phyloP scores from a whole-genome alignment of 2,329 filamentous ascomycete species.

The Talaromyces sp. region DNA sequence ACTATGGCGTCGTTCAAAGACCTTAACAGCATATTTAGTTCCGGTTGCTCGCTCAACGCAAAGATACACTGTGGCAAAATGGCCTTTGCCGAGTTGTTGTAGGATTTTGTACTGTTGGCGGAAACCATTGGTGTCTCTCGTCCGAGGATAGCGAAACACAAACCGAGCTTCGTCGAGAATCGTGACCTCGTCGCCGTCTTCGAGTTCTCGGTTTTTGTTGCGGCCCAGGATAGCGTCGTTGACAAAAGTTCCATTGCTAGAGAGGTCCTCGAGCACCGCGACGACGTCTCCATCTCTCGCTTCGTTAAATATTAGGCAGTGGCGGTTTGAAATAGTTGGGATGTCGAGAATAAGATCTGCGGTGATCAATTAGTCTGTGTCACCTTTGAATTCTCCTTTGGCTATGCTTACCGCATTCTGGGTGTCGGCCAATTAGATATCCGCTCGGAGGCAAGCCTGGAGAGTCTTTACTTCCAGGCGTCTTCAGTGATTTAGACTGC shows the following conservation, averaged over 20 bases:
- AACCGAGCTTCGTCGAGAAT: slow-evolving; percentile 81
- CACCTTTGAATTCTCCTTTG: background rate
- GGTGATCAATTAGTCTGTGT: background rate
- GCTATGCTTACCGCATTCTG: slow-evolving; percentile 73
- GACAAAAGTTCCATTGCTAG: slow-evolving; percentile 93
- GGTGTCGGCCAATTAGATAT: slow-evolving; percentile 87
- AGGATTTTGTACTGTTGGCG: slow-evolving; percentile 78
- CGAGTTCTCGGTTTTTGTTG: slow-evolving; percentile 82
- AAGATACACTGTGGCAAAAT: slow-evolving; percentile 89
- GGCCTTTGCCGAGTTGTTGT: slow-evolving; percentile 85
- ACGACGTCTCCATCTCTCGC: slow-evolving; percentile 53
- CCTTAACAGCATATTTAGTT: slow-evolving; percentile 82
- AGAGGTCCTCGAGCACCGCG: slow-evolving; percentile 85
- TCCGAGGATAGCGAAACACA: slow-evolving; percentile 83
- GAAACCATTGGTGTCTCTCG: slow-evolving; percentile 69
- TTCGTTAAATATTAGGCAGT: slow-evolving; percentile 52
- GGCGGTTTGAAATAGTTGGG: slow-evolving; percentile 77
- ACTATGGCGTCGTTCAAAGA: slow-evolving; percentile 82
- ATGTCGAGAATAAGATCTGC: slow-evolving; percentile 70
- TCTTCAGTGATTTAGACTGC: slow-evolving; percentile 50
- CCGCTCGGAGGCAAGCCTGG: slow-evolving; percentile 64
- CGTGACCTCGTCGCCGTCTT: slow-evolving; percentile 86
- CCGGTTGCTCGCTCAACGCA: slow-evolving; percentile 83
- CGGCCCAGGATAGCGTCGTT: slow-evolving; percentile 87
- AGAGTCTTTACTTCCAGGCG: slow-evolving; percentile 51